These are phyloP conservation scores for Tuber microsphaerosporum DNA, from an alignment of 495 filamentous ascomycete species.

Conservation along the genomic window DNA sequence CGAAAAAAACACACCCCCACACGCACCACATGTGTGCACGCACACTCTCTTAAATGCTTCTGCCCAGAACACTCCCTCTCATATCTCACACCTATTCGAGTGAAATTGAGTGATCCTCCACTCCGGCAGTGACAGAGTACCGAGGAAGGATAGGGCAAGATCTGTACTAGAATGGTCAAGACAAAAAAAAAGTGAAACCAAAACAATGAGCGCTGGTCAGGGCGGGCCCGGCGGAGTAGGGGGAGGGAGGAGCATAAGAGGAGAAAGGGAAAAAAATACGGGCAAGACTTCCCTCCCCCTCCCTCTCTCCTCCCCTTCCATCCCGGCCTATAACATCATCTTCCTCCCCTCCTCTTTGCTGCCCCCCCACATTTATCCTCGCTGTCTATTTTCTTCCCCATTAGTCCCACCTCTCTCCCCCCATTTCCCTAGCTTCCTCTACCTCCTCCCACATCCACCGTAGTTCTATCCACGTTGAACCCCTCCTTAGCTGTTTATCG, in stretches of 20 bases:
- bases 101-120: not conserved
- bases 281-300: not conserved
- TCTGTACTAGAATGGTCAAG: not conserved
- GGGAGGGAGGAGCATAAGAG: not conserved
- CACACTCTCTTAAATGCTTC: not conserved
- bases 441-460: not conserved
- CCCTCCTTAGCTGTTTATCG: not conserved
- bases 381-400: not conserved
- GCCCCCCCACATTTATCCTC: not conserved
- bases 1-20: not conserved
- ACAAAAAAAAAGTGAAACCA: not conserved
- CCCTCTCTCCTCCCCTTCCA: not conserved
- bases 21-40: not conserved
- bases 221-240: not conserved
- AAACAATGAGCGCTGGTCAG: not conserved
- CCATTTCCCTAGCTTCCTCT: not conserved
- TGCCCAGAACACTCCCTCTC: not conserved
- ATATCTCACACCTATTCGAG: not conserved
- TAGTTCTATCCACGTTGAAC: not conserved
- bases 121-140: not conserved
- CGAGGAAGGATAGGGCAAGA: not conserved
- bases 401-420: not conserved
- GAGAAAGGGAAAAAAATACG: not conserved
- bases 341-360: conserved; percentile 1
- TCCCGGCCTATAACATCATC: not conserved